These are phyloP conservation scores for Trebouxiophyceae sp. DNA, from an alignment of 163 green algal species.

Conservation along the genomic window DNA sequence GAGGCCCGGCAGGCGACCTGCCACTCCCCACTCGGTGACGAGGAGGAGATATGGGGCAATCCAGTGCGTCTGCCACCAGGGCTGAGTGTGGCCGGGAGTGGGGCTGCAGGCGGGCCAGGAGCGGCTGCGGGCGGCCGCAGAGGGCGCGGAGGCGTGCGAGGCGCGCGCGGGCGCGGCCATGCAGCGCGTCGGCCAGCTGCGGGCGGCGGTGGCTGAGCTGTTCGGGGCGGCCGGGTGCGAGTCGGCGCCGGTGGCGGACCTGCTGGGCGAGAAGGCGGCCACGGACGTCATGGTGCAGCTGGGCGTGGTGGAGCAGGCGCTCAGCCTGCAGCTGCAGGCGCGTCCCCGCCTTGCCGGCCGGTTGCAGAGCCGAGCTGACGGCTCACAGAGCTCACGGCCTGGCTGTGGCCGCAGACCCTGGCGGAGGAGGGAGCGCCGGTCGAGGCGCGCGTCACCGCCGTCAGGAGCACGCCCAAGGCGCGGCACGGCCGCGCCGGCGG, in stretches of 20 bases:
- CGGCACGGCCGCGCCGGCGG: too few relatives aligned
- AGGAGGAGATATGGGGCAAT: too few relatives aligned
- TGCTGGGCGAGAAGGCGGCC: constrained; percentile 63
- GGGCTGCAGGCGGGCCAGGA: background rate
- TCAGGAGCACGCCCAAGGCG: too few relatives aligned
- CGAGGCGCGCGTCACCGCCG: too few relatives aligned
- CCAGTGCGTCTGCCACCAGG: too few relatives aligned
- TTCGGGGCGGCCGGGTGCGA: constrained; percentile 68
- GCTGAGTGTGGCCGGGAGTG: background rate
- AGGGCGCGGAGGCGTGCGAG: background rate
- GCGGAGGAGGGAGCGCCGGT: too few relatives aligned
- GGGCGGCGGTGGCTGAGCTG: constrained; percentile 34
- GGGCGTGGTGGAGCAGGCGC: constrained; percentile 81
- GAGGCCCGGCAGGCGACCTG: background rate
- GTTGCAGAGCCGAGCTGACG: too few relatives aligned
- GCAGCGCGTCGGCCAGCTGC: background rate
- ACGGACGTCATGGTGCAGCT: constrained; percentile 78
- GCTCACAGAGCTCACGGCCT: too few relatives aligned
- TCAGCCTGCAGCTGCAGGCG: constrained; percentile 71
- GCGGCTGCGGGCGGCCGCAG: background rate
- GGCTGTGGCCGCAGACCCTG: too few relatives aligned
- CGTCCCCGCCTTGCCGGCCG: too few relatives aligned
- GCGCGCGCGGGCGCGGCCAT: background rate
- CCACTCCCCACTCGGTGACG: background rate
- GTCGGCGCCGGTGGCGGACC: constrained; percentile 52